Evolutionary conservation across 495 filamentous ascomycete species (phyloP).

Genomic region (Aspergillus coremiiformis): DNA sequence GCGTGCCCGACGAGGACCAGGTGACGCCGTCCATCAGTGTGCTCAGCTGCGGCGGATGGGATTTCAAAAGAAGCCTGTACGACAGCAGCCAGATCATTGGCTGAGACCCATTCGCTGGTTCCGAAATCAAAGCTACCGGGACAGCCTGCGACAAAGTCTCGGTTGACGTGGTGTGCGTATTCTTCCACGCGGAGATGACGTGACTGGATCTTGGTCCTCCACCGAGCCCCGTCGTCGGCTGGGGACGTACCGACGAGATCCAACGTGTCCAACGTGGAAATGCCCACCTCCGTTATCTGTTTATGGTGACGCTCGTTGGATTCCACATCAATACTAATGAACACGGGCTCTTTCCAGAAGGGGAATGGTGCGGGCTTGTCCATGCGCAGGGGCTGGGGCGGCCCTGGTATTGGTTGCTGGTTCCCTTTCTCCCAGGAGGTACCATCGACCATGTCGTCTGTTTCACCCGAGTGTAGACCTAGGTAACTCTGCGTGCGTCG

Average conservation of each 20-base stretch:
- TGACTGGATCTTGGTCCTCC: constrained; percentile 56
- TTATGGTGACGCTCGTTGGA: constrained; percentile 58
- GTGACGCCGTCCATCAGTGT: constrained; percentile 37
- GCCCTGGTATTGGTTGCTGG: constrained; percentile 12
- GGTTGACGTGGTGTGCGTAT: constrained; percentile 55
- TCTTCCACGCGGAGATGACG: constrained; percentile 75
- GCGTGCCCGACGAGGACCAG: constrained; percentile 78
- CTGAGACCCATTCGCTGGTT: constrained; percentile 38
- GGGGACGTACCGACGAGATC: constrained; percentile 48
- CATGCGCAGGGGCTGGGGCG: constrained; percentile 21
- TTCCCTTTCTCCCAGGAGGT: constrained; percentile 19
- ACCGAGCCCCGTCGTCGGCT: constrained; percentile 50
- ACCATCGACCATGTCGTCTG: constrained; percentile 6
- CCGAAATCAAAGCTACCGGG: constrained; percentile 74
- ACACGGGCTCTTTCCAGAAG: constrained; percentile 52
- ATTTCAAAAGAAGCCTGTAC: constrained; percentile 36
- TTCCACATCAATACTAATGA: constrained; percentile 78
- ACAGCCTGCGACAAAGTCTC: constrained; percentile 57
- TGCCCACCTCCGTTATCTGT: constrained; percentile 75
- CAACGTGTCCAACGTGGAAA: constrained; percentile 71
- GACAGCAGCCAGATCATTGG: constrained; percentile 28
- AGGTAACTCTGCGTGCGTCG: constrained; percentile 63
- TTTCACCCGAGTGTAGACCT: constrained; percentile 43
- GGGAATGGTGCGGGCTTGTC: constrained; percentile 33
- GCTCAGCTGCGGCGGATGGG: constrained; percentile 37